Evolutionary conservation across 257 asterid species (phyloP), one percentile per base, ranked within the genome.

Genomic region (Petunia secreta): DNA sequence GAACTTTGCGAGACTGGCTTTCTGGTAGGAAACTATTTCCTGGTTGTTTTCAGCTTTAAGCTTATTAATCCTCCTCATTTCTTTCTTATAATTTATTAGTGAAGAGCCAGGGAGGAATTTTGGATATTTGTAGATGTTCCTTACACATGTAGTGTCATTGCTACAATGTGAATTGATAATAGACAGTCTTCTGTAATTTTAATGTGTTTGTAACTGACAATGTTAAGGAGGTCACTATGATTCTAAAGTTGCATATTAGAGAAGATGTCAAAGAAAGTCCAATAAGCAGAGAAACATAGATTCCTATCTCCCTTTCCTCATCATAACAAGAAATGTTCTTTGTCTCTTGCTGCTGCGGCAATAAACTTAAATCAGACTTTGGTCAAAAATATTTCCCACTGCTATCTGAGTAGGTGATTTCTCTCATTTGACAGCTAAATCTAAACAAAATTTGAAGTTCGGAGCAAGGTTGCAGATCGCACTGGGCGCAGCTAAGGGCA

Each of bases 1-100:
- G 98, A 59, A 86, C 97, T 38, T 79, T 94, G 62, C 94, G 90
- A 38, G 97, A 94, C 87, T 90, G 92, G 85, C 91, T 94, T 66
- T 89, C 96, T 75, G 97, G 98, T 93, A 84, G 57, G 78, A 46
- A n/a, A 81, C 79, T 14, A 2, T 48, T 50, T 16, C 54, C 36
- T 39, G 55, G 67, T 15, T 9, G 63, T 34, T 36, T 60, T 75
- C 64, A 43, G 55, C 6, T 75, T 60, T 55, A 43, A 48, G 48
- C 25, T 39, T 65, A 36, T 37, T 59, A 39, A 54, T 78, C 80
- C 16, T 52, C 60, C 43, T 53, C 44, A 52, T 4, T 64, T 66
- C 54, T n/a, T 65, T 40, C 57, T 5, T 25, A 10, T 50, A 3
- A 13, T 73, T 50, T 50, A 50, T 60, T 5, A 50, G 62, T 46